Evolutionary conservation across 495 filamentous ascomycete genomes (phyloP), one percentile per base, ranked within the genome.

Genomic region (Podospora anserina): DNA sequence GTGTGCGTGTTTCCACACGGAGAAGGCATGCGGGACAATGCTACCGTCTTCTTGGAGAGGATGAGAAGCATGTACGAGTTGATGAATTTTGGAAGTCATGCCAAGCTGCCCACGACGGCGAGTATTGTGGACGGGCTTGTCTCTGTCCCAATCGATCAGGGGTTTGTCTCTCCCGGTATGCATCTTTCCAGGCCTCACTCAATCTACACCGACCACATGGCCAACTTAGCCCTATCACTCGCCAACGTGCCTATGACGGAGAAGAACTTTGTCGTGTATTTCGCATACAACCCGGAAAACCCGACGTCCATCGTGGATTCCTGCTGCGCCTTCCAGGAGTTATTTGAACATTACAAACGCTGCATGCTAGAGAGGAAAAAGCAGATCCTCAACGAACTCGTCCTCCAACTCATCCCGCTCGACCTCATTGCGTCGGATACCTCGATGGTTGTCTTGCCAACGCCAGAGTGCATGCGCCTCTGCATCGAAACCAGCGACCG

Each of bases 401-500:
- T 92, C 4, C 78, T 98, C 11, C 95, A 97, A 75, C 86, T 98
- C 16, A 80, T 99, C 20, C 91, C 95, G 0, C 81, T 90, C 34
- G 83, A 87, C 58, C 87, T 91, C 64, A 76, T 99, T 62, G 84
- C 87, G 7, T 91, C 90, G 2, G 80, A 85, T 26, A 84, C 88
- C 2, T 85, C 84, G 2, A 78, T 96, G 39, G 86, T 89, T 15
- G 82, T 91, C n/a, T 87, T 89, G 27, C 82, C 88, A 2, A 88
- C 90, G n/a, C 73, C 79, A 2, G 87, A 91, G 2, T 91, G 90
- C 70, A 75, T 84, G 54, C 88, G 82, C 65, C 78, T 98, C 2
- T 92, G 92, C 20, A 79, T 93, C 26, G 93, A 98, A 75, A 88
- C 95, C 15, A 98, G 97, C 74, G 90, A 93, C 70, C 88, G 95